A percentile compares a stretch with the other conserved stretches of the same genome.
Evolutionary conservation across 352 stramenopile genomes (phyloP).

Genomic region (Globisporangium nagaii): DNA sequence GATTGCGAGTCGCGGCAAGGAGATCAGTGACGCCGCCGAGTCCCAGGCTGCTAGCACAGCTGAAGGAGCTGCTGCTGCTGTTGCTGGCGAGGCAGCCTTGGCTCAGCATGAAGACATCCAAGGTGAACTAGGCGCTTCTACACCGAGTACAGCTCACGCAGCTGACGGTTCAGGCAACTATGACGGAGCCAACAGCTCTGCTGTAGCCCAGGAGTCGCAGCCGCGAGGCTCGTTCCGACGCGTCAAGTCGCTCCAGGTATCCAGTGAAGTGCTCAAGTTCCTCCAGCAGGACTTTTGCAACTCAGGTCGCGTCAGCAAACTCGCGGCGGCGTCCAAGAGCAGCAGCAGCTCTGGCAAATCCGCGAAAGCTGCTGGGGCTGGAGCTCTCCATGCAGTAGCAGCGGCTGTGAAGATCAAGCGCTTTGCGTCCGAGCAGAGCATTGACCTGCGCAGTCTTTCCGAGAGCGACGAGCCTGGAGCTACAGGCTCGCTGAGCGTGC

Average conservation of each 20-base stretch:
- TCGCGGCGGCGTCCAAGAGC: not conserved
- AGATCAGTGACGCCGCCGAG: conserved; percentile 21
- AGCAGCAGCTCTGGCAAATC: conserved; percentile 1
- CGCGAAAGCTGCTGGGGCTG: not conserved
- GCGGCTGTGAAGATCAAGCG: conserved; percentile 11
- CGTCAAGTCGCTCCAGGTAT: conserved; percentile 57
- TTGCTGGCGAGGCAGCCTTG: not conserved
- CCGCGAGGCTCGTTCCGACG: conserved; percentile 19
- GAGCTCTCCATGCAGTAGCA: not conserved
- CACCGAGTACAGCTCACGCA: no score
- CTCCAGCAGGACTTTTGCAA: conserved; percentile 74
- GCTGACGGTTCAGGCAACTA: not conserved
- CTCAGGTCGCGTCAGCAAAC: conserved; percentile 17
- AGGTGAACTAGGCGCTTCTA: not conserved
- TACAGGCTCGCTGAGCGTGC: not conserved
- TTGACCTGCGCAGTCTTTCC: conserved; percentile 1
- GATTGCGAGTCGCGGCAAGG: conserved; percentile 55
- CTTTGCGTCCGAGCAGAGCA: conserved; percentile 7
- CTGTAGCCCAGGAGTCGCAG: not conserved
- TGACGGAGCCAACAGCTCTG: conserved; percentile 2
- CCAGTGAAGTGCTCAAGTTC: conserved; percentile 52
- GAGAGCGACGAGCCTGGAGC: not conserved
- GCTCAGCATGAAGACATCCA: conserved; percentile 7
- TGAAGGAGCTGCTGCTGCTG: not conserved
- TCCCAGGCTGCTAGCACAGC: not conserved